Conservation (phyloP, 2,329 filamentous ascomycete genomes). For the Verticillium zaregamsianum region DNA sequence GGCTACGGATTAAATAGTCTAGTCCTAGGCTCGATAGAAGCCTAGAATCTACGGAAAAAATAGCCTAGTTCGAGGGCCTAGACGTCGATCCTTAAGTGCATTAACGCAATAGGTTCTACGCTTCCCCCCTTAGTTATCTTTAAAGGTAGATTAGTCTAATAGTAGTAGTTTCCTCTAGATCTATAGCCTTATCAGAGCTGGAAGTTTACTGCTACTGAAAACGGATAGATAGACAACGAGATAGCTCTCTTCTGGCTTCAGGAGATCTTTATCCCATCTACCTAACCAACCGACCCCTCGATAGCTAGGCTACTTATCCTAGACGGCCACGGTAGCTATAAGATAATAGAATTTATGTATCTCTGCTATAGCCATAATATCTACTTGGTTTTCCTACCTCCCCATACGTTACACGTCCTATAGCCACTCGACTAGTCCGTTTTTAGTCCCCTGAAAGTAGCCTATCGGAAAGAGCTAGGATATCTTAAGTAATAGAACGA, state of each 20-base stretch:
- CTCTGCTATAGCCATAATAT: background rate
- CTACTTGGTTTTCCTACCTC: slow-evolving; percentile 1
- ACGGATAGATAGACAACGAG: background rate
- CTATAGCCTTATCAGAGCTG: background rate
- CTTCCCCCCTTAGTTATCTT: slow-evolving; percentile 2
- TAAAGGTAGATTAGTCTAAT: slow-evolving; percentile 1
- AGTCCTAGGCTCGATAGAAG: background rate
- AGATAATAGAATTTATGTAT: background rate
- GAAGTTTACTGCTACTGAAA: slow-evolving; percentile 3
- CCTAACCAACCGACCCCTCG: background rate
- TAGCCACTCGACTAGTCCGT: background rate
- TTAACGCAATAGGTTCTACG: background rate
- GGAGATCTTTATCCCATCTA: slow-evolving; percentile 1
- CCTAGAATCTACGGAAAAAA: background rate
- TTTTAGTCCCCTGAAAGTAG: slow-evolving; percentile 1
- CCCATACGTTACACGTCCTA: background rate
- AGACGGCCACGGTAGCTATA: background rate
- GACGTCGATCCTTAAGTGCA: background rate
- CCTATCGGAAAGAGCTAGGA: slow-evolving; percentile 1
- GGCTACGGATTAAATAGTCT: background rate
- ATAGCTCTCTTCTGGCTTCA: slow-evolving; percentile 1
- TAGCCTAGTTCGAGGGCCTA: background rate
- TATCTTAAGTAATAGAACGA: background rate
- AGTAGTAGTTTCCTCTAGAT: slow-evolving; percentile 3
- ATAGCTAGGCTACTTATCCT: background rate